Percentiles rank a stretch among this genome's conserved stretches.
These are phyloP conservation scores for Annulohypoxylon bovei DNA, from an alignment of 495 filamentous ascomycete genomes.

Conservation along the genomic window DNA sequence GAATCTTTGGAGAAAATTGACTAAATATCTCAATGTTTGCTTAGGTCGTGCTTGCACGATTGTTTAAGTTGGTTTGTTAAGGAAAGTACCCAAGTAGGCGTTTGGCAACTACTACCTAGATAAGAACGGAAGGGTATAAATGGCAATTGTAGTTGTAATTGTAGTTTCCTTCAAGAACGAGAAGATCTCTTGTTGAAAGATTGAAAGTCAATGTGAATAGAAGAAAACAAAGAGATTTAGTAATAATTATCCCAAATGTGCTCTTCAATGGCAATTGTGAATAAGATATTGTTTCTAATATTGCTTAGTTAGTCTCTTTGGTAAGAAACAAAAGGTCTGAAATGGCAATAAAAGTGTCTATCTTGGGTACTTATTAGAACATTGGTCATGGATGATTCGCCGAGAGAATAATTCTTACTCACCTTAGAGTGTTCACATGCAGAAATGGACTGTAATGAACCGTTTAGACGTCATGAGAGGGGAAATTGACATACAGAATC, in stretches of 20 bases:
- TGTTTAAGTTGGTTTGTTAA: background rate
- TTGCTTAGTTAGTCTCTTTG: background rate
- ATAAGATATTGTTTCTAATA: slow-evolving; percentile 3
- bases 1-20: background rate
- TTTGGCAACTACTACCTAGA: background rate
- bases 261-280: background rate
- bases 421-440: background rate
- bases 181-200: background rate
- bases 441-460: background rate
- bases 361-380: background rate
- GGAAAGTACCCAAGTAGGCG: background rate
- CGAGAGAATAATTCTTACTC: background rate
- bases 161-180: background rate
- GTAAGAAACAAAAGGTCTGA: background rate
- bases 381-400: background rate
- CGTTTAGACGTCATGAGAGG: background rate
- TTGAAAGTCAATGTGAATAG: background rate
- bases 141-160: background rate
- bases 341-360: background rate
- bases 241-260: background rate
- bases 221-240: slow-evolving; percentile 3
- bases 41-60: slow-evolving; percentile 6
- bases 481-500: background rate
- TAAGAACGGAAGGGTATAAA: background rate
- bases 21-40: background rate